These are phyloP conservation scores for Ocimum tenuiflorum DNA, from an alignment of 257 asterid genomes.

Conservation along the genomic window DNA sequence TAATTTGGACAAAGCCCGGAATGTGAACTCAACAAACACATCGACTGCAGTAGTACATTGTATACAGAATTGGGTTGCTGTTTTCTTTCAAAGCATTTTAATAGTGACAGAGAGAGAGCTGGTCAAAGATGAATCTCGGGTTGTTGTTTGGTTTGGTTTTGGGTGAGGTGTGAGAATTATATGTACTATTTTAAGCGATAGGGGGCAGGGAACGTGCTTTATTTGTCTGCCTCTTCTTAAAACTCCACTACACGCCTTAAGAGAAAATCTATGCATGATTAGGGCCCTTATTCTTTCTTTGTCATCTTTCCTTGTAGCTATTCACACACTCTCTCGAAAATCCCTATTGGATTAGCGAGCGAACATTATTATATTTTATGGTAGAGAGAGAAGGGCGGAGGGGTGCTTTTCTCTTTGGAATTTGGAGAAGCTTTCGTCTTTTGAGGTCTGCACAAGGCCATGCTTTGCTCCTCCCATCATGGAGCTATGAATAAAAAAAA, in stretches of 20 bases:
- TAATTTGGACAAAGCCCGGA: conserved; percentile 10
- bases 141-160: conserved; percentile 28
- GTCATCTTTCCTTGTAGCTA: conserved; percentile 9
- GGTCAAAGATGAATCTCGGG: conserved; percentile 46
- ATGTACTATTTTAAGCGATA: conserved; percentile 22
- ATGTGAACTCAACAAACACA: conserved; percentile 15
- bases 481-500: conserved; percentile 23
- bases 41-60: conserved; percentile 28
- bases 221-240: conserved; percentile 42
- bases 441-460: conserved; percentile 61
- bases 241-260: conserved; percentile 39
- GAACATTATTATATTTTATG: conserved; percentile 2
- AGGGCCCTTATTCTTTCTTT: conserved; percentile 16
- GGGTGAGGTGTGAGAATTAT: conserved; percentile 26
- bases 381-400: conserved; percentile 18
- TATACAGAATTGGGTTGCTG: conserved; percentile 20
- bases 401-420: conserved; percentile 33
- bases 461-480: conserved; percentile 57
- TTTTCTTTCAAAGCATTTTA: conserved; percentile 15
- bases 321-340: conserved; percentile 14
- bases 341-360: conserved; percentile 18
- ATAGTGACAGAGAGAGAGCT: conserved; percentile 4
- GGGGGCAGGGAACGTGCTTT: conserved; percentile 54
- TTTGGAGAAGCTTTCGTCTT: conserved; percentile 48
- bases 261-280: conserved; percentile 35